Conservation (phyloP, 1,284 basidiomycete genomes). For the Chondrostereum purpureum region DNA sequence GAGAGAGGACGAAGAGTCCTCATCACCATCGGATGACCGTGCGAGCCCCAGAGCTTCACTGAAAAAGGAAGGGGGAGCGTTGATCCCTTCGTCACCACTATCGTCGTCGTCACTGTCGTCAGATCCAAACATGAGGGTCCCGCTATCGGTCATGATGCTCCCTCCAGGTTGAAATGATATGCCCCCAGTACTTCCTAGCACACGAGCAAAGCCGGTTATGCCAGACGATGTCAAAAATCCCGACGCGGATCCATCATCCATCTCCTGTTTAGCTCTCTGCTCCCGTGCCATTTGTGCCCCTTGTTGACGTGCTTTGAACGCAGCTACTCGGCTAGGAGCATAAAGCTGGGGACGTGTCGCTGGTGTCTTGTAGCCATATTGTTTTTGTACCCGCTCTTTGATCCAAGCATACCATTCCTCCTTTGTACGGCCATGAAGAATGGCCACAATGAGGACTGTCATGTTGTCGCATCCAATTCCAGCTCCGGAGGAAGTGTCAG, state of each 20-base stretch:
- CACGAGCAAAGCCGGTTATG: slow-evolving; percentile 35
- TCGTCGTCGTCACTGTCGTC: slow-evolving; percentile 53
- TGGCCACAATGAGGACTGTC: slow-evolving; percentile 89
- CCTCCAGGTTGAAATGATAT: slow-evolving; percentile 51
- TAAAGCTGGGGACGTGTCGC: slow-evolving; percentile 62
- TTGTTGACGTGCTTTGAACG: slow-evolving; percentile 52
- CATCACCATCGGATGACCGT: slow-evolving; percentile 25
- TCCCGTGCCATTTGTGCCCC: slow-evolving; percentile 29
- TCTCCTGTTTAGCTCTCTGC: slow-evolving; percentile 43
- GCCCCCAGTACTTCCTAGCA: slow-evolving; percentile 44
- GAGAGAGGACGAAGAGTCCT: slow-evolving; percentile 48
- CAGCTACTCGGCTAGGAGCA: slow-evolving; percentile 48
- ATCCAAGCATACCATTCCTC: slow-evolving; percentile 95
- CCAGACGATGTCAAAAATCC: slow-evolving; percentile 22
- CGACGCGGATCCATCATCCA: slow-evolving; percentile 19
- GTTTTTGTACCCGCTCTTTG: slow-evolving; percentile 73
- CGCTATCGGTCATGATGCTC: slow-evolving; percentile 40
- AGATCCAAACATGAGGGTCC: slow-evolving; percentile 51
- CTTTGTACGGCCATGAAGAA: slow-evolving; percentile 82
- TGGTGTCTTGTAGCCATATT: slow-evolving; percentile 72
- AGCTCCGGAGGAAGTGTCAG: slow-evolving; percentile 84
- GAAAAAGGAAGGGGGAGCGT: slow-evolving; percentile 38
- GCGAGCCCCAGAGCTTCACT: slow-evolving; percentile 38
- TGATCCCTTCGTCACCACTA: slow-evolving; percentile 38
- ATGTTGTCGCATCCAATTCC: slow-evolving; percentile 99